Conservation (phyloP, 495 filamentous ascomycete genomes). For the Articulospora tetracladia region DNA sequence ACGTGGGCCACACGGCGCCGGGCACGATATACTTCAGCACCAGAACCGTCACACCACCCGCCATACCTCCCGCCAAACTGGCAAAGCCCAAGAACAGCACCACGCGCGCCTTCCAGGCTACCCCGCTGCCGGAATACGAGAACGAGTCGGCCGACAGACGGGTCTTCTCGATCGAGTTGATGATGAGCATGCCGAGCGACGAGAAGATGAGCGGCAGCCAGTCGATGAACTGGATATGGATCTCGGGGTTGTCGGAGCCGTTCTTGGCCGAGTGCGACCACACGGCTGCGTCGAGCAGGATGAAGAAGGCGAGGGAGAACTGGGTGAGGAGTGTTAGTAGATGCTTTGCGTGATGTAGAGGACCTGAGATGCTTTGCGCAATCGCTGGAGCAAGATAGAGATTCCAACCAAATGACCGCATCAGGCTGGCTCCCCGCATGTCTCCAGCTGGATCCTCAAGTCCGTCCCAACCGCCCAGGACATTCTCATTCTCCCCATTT, state of each 20-base stretch:
- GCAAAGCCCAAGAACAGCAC: constrained; percentile 97
- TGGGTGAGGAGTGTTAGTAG: constrained; percentile 31
- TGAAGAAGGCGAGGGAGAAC: constrained; percentile 98
- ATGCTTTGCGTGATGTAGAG: not conserved
- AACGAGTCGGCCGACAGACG: constrained; percentile 82
- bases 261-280: constrained; percentile 81
- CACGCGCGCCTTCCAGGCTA: constrained; percentile 94
- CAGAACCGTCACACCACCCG: constrained; percentile 84
- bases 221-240: constrained; percentile 95
- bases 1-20: constrained; percentile 71
- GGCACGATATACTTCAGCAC: constrained; percentile 89
- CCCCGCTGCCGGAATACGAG: constrained; percentile 78
- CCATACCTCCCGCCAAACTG: constrained; percentile 87
- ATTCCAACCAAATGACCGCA: not conserved
- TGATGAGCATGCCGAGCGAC: constrained; percentile 92
- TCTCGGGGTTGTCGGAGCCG: constrained; percentile 52
- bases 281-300: constrained; percentile 85
- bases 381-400: not conserved
- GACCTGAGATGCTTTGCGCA: not conserved
- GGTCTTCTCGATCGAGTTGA: constrained; percentile 96
- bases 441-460: not conserved
- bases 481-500: not conserved
- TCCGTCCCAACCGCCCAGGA: not conserved
- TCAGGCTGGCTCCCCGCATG: not conserved
- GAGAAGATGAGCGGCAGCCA: constrained; percentile 98